Evolutionary conservation across 2,329 filamentous ascomycete species (phyloP).

Genomic region (Neofusicoccum laricinum): DNA sequence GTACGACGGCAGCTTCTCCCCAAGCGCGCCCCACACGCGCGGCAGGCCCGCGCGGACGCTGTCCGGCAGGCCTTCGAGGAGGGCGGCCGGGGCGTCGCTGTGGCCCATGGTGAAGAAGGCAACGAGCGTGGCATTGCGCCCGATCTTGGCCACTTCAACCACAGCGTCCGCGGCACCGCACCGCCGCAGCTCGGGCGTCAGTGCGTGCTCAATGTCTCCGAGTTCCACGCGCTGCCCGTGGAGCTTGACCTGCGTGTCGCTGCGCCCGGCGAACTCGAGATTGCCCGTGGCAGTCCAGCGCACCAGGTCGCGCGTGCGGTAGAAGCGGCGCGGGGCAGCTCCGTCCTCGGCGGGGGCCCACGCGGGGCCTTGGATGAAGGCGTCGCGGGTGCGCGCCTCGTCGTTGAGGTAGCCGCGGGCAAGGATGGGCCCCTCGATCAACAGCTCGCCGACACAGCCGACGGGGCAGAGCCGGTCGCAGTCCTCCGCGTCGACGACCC

Average conservation of each 20-base stretch:
- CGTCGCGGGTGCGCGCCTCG: constrained; percentile 19
- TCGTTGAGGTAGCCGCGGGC: constrained; percentile 33
- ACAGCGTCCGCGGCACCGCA: constrained; percentile 27
- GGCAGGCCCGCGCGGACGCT: too few relatives aligned
- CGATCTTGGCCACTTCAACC: too few relatives aligned
- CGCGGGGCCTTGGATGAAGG: constrained; percentile 29
- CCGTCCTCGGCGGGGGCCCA: too few relatives aligned
- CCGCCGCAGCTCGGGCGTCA: too few relatives aligned
- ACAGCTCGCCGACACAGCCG: constrained; percentile 38
- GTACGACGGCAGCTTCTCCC: too few relatives aligned
- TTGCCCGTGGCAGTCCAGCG: constrained; percentile 31
- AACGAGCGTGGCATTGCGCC: too few relatives aligned
- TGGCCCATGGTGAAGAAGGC: too few relatives aligned
- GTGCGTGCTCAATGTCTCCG: constrained; percentile 21
- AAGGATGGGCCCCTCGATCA: constrained; percentile 57
- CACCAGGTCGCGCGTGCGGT: background rate
- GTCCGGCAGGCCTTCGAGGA: too few relatives aligned
- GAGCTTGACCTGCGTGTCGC: constrained; percentile 22
- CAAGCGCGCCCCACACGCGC: too few relatives aligned
- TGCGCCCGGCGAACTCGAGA: constrained; percentile 33
- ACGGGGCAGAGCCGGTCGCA: constrained; percentile 28
- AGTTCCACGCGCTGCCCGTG: background rate
- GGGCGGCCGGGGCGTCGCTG: too few relatives aligned
- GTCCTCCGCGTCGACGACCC: constrained; percentile 28
- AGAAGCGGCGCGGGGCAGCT: too few relatives aligned